These are phyloP conservation scores for Podaxis sp. DNA, from an alignment of 768 basidiomycete species.

Conservation along the genomic window DNA sequence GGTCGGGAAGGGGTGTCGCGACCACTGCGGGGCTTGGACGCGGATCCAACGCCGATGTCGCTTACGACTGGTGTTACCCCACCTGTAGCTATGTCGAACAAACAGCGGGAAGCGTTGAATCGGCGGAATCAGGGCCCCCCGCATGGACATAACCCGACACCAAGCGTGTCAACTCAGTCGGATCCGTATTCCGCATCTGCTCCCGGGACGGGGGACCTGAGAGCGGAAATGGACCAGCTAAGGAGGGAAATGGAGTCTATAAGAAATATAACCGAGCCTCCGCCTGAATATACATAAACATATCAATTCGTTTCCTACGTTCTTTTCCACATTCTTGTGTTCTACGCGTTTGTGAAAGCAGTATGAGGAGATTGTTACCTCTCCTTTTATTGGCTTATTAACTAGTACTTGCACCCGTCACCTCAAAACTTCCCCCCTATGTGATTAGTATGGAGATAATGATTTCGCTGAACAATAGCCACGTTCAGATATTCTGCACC, in stretches of 20 bases:
- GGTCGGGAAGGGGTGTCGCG: too few relatives aligned
- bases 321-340: too few relatives aligned
- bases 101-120: neutral
- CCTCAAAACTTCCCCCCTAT: too few relatives aligned
- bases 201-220: neutral
- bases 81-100: neutral
- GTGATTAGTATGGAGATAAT: too few relatives aligned
- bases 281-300: neutral
- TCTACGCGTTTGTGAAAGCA: too few relatives aligned
- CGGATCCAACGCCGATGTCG: too few relatives aligned
- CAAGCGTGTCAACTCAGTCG: slow-evolving; percentile 31
- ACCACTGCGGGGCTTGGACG: too few relatives aligned
- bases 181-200: neutral
- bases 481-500: too few relatives aligned
- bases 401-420: too few relatives aligned
- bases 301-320: neutral
- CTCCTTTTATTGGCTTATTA: too few relatives aligned
- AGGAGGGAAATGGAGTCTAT: slow-evolving; percentile 6
- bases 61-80: neutral
- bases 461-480: too few relatives aligned
- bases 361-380: too few relatives aligned
- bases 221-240: slow-evolving; percentile 9
- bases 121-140: neutral
- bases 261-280: neutral
- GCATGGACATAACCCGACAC: neutral